These are phyloP conservation scores for Coleophoma crateriformis DNA, from an alignment of 2,329 filamentous ascomycete species.

Conservation along the genomic window DNA sequence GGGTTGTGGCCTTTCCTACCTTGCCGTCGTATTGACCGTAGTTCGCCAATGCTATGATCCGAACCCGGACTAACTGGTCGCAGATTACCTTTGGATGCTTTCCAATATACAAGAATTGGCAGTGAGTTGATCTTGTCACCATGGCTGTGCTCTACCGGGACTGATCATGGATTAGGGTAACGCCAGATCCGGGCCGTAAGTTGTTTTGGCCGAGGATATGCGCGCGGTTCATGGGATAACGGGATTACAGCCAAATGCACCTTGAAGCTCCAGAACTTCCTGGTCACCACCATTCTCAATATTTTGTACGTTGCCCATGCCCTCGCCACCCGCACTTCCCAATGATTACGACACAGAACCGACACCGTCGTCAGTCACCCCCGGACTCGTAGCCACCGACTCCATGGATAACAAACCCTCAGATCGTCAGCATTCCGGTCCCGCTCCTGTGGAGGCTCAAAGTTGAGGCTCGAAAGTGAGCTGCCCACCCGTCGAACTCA, in stretches of 20 bases:
- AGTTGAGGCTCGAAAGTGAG: conserved; percentile 4
- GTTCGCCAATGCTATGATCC: conserved; percentile 7
- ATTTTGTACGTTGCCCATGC: neutral
- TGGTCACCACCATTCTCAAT: neutral
- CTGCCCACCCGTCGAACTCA: too few species aligned
- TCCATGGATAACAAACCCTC: conserved; percentile 24
- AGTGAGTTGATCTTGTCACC: neutral
- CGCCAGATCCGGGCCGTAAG: neutral
- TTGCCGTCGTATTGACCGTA: conserved; percentile 27
- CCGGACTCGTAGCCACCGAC: neutral
- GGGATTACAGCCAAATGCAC: neutral
- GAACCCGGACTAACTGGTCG: conserved; percentile 12
- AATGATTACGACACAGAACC: neutral
- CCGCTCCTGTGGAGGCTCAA: conserved; percentile 28
- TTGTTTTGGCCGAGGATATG: neutral
- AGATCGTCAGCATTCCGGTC: conserved; percentile 27
- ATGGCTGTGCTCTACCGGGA: neutral
- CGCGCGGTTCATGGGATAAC: too few species aligned
- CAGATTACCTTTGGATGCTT: neutral
- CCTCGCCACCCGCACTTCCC: neutral
- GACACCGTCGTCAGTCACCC: neutral
- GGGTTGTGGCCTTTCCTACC: conserved; percentile 21
- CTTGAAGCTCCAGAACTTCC: neutral
- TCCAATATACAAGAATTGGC: neutral
- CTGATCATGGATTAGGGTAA: neutral